Base-by-base conservation (phyloP, 129 eudicot genomes). In the Centrapalus pauciflorus region DNA sequence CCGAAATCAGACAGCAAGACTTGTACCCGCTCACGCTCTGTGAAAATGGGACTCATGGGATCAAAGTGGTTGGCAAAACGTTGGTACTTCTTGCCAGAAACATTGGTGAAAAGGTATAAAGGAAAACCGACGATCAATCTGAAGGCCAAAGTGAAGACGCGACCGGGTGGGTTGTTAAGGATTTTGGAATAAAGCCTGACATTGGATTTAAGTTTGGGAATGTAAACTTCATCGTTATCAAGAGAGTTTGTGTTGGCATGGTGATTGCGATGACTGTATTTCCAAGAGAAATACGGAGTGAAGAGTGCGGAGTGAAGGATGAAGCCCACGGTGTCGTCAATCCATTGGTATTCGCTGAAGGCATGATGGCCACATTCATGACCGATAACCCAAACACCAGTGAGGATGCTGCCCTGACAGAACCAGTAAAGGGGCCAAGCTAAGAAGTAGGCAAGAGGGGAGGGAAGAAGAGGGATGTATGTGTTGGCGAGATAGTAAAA, bases 351-450 rank as follows among this genome's bases (percentile, higher is more conserved):
- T 13, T 73, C 70, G n/a, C 77, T 73, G 2, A 73, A 73, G 17
- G 69, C 77, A 12, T 73, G 71, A 46, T 63, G 77, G 7, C 71
- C 77, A 5, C 77, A 73, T 19, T 73, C 77, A 19, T 73, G 77
- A 33, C 69, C 77, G 0, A 73, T 35, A 0, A 73, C 77, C 77
- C 77, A 73, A 1, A 62, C 43, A 3, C 69, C 71, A 0, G 67
- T 59, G 5, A 73, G 49, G 34, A 73, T 38, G 37, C 71, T 49
- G 0, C 65, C 77, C 63, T 73, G 77, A 38, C 50, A 66, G 26
- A 33, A 63, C 61, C 68, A 35, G 26, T 73, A 73, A 26, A 66
- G 30, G 0, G 71, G 54, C 77, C 77, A 73, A 1, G 64, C 77
- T 27, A 73, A 23, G 71, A 73, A 23, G 71, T 62, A 73, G 0